Percentiles rank a stretch among this genome's conserved stretches.
Conservation (phyloP, 805 yeast genomes). For the Candida sakaeoensis region DNA sequence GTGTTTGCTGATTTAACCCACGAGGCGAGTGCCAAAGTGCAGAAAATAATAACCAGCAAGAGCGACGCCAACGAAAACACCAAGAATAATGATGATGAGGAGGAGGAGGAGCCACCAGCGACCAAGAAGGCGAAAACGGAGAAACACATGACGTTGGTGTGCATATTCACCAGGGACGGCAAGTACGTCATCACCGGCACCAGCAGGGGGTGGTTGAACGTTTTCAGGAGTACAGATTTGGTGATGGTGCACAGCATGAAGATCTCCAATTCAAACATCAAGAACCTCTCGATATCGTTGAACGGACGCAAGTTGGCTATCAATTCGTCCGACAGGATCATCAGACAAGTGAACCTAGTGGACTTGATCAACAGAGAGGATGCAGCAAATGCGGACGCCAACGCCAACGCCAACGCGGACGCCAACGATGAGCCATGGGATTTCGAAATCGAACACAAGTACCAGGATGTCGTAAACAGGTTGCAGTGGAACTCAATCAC, state of each 20-base stretch:
- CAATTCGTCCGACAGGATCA: constrained; percentile 74
- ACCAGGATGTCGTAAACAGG: constrained; percentile 85
- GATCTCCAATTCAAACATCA: constrained; percentile 67
- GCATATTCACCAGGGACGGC: constrained; percentile 52
- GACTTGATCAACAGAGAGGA: constrained; percentile 28
- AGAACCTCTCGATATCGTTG: constrained; percentile 57
- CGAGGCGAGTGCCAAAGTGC: constrained; percentile 16
- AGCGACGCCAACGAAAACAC: too few species aligned
- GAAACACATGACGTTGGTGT: constrained; percentile 46
- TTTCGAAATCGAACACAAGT: constrained; percentile 70
- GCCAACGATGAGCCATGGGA: constrained; percentile 36
- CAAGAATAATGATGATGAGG: constrained; percentile 12
- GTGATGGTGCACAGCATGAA: constrained; percentile 47
- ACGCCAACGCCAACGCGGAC: constrained; percentile 7
- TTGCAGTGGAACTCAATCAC: constrained; percentile 84
- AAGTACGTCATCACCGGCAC: constrained; percentile 68
- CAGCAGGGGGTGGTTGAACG: constrained; percentile 70
- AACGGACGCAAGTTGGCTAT: constrained; percentile 62
- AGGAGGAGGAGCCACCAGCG: constrained; percentile 11
- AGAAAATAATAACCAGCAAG: constrained; percentile 16
- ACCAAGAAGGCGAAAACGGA: constrained; percentile 16
- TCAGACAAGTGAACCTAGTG: constrained; percentile 57
- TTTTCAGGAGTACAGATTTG: constrained; percentile 28
- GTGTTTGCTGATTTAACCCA: constrained; percentile 43
- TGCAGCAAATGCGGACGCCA: too few species aligned